Conservation (phyloP, 768 basidiomycete genomes). For the Auriscalpium vulgare region DNA sequence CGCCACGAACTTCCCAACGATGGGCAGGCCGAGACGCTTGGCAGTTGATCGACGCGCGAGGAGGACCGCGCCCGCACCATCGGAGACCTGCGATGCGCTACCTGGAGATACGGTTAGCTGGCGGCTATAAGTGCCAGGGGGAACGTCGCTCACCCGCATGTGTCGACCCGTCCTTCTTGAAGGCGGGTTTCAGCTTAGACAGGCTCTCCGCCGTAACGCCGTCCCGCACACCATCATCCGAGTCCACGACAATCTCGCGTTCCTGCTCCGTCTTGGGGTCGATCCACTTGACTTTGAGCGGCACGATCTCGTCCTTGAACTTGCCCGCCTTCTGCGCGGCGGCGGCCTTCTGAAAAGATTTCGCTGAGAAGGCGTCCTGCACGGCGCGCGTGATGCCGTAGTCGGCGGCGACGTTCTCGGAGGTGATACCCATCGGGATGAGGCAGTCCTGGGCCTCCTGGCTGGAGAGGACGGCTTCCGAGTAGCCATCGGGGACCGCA, state of each 20-base stretch:
- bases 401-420: slow-evolving; percentile 84
- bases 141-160: slow-evolving; percentile 60
- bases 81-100: slow-evolving; percentile 86
- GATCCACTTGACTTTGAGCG: slow-evolving; percentile 58
- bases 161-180: slow-evolving; percentile 65
- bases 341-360: slow-evolving; percentile 79
- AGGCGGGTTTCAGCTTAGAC: slow-evolving; percentile 80
- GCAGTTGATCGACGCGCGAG: slow-evolving; percentile 76
- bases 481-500: slow-evolving; percentile 48
- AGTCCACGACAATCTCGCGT: slow-evolving; percentile 60
- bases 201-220: slow-evolving; percentile 77
- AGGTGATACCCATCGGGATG: slow-evolving; percentile 88
- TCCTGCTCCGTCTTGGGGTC: slow-evolving; percentile 72
- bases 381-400: slow-evolving; percentile 62
- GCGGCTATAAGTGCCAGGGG: too few relatives aligned
- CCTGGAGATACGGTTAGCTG: slow-evolving; percentile 25
- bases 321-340: slow-evolving; percentile 73
- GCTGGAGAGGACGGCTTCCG: slow-evolving; percentile 56
- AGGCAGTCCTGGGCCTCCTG: slow-evolving; percentile 75
- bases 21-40: slow-evolving; percentile 74
- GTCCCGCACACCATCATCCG: slow-evolving; percentile 81
- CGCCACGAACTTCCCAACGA: slow-evolving; percentile 78
- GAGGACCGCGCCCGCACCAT: slow-evolving; percentile 87
- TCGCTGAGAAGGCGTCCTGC: slow-evolving; percentile 84
- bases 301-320: slow-evolving; percentile 80